Percentiles rank a stretch among this genome's conserved stretches.
These are phyloP conservation scores for Clarireedia monteithiana DNA, from an alignment of 2,329 filamentous ascomycete genomes.

Conservation along the genomic window DNA sequence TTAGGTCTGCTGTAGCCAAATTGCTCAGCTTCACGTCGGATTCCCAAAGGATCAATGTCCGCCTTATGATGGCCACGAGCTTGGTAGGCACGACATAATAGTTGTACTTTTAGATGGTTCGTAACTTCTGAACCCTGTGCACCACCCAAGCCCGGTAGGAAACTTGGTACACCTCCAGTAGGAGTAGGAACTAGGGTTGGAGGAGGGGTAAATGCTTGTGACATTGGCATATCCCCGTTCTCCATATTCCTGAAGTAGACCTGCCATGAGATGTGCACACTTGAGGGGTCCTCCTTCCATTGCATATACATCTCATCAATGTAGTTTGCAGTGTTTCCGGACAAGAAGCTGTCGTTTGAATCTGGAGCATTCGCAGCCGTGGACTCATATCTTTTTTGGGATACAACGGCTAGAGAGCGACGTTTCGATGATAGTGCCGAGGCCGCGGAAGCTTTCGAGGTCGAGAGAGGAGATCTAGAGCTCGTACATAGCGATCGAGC, in stretches of 20 bases:
- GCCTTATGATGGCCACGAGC: slow-evolving; percentile 97
- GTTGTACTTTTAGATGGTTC: slow-evolving; percentile 96
- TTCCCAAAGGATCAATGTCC: slow-evolving; percentile 91
- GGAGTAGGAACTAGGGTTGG: slow-evolving; percentile 83
- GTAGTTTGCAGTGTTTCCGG: slow-evolving; percentile 96
- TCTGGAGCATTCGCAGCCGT: slow-evolving; percentile 54
- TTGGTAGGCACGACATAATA: slow-evolving; percentile 95
- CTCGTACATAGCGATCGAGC: slow-evolving; percentile 25
- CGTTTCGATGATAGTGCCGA: slow-evolving; percentile 39
- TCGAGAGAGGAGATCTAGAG: slow-evolving; percentile 36
- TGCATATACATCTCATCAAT: slow-evolving; percentile 99
- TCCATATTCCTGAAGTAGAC: slow-evolving; percentile 99
- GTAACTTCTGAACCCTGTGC: slow-evolving; percentile 74
- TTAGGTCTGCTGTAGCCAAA: slow-evolving; percentile 84
- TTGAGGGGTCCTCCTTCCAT: slow-evolving; percentile 89
- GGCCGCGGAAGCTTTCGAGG: slow-evolving; percentile 29
- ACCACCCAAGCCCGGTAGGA: slow-evolving; percentile 61
- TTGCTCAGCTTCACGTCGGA: slow-evolving; percentile 75
- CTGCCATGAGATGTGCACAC: slow-evolving; percentile 97
- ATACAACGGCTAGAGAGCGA: slow-evolving; percentile 36
- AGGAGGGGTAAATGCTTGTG: slow-evolving; percentile 92
- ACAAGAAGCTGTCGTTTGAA: slow-evolving; percentile 91
- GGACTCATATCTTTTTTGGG: slow-evolving; percentile 47
- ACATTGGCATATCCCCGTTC: slow-evolving; percentile 93
- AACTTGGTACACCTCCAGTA: slow-evolving; percentile 66